Percentiles rank a stretch among this genome's conserved stretches.
These are phyloP conservation scores for Lactarius vividus DNA, from an alignment of 768 basidiomycete species.

Conservation along the genomic window DNA sequence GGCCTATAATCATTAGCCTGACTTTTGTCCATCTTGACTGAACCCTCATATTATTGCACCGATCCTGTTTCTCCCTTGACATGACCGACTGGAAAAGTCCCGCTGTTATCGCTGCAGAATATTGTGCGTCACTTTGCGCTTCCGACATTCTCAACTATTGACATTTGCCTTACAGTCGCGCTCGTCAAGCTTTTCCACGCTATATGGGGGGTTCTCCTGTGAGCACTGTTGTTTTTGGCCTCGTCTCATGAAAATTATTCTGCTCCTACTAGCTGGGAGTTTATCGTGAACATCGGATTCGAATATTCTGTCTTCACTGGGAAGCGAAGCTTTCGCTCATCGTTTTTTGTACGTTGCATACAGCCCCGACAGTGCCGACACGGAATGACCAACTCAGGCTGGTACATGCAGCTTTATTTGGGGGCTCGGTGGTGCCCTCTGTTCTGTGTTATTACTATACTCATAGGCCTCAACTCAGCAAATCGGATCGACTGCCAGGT, in stretches of 20 bases:
- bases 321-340: neutral
- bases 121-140: neutral
- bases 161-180: neutral
- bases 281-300: neutral
- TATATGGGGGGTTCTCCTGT: slow-evolving; percentile 20
- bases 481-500: neutral
- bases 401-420: neutral
- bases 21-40: neutral
- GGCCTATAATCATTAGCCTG: neutral
- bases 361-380: too few species aligned
- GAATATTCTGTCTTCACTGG: neutral
- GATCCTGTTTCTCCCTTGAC: neutral
- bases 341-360: neutral
- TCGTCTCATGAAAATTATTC: neutral
- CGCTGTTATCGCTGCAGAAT: neutral
- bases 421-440: neutral
- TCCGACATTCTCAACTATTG: neutral
- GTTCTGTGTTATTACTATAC: neutral
- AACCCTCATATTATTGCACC: neutral
- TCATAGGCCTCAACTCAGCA: neutral
- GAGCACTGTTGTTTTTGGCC: neutral
- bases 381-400: neutral
- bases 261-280: neutral
- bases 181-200: slow-evolving; percentile 2
- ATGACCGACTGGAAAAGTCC: slow-evolving; percentile 1